Evolutionary conservation across 352 stramenopile genomes (phyloP), one percentile per base, ranked within the genome.

Genomic region (Hyaloperonospora brassicae): DNA sequence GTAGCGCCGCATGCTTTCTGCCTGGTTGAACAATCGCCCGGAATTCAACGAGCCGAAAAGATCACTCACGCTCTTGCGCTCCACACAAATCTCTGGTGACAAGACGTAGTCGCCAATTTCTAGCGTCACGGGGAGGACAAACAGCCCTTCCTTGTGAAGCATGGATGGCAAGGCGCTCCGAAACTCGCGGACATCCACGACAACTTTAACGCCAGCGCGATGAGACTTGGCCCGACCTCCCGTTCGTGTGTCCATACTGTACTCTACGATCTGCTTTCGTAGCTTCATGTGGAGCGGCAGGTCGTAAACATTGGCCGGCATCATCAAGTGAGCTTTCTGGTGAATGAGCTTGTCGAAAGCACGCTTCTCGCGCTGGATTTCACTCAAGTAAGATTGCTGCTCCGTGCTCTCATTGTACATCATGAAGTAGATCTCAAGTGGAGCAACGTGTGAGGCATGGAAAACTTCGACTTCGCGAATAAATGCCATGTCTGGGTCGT

Each of bases 151-250:
- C 59, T 96, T 86, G 70, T 99, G 93, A n/a, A 99, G 76, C 74
- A 98, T 96, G 5, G 88, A 98, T 5, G 97, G 96, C 36, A 99
- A 69, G 2, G 88, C 79, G 42, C 90, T 97, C 14, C 96, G 79
- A 61, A 99, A 99, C 68, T 99, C 97, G 43, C 97, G 87, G 27
- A 99, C 87, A 64, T 99, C 97, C 3, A 99, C 94, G 11, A 98
- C 77, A 17, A 90, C 70, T 43, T 88, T 82, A 11, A 85, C 64
- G n/a, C 79, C 66, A 7, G 66, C 59, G 0, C 64, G 66, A 47
- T 68, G 58, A 3, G 66, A 56, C 34, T 80, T 81, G 11, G 72
- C 69, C 2, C 75, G 72, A 1, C 68, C 78, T 23, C 74, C 70
- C 0, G 82, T 89, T 34, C 82, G 74, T 17, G 82, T 93, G 46